A percentile compares a stretch with the other conserved stretches of the same genome.
Conservation (phyloP, 225 moss, liverwort and hornwort genomes). For the Pleurozium schreberi region DNA sequence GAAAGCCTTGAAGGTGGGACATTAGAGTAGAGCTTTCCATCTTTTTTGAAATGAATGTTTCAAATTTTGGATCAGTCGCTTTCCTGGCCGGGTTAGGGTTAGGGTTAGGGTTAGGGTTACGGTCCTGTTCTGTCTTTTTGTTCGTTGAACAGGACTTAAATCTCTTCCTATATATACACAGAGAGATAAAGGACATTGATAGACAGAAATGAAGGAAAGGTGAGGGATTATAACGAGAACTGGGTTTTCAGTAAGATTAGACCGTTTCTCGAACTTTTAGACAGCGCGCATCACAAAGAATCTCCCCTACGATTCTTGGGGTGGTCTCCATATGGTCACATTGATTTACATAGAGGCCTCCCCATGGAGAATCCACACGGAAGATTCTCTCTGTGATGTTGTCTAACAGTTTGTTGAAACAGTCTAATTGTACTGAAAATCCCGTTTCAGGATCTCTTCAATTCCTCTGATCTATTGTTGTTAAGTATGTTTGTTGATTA, state of each 20-base stretch:
- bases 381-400: background rate
- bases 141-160: background rate
- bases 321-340: background rate
- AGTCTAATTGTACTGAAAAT: background rate
- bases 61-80: background rate
- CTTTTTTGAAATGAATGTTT: background rate
- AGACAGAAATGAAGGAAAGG: background rate
- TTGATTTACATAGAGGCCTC: background rate
- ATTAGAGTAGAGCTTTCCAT: background rate
- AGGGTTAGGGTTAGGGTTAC: background rate
- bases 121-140: background rate
- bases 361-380: background rate
- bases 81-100: background rate
- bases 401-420: background rate
- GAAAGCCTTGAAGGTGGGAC: conserved; percentile 54
- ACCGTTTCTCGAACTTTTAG: background rate
- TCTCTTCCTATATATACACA: background rate
- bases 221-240: background rate
- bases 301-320: background rate
- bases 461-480: background rate
- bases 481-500: too few relatives aligned
- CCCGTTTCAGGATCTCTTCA: background rate
- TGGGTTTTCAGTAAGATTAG: background rate
- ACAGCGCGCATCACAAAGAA: background rate
- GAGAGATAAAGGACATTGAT: too few relatives aligned